These are phyloP conservation scores for Sporothrix inflata DNA, from an alignment of 2,329 filamentous ascomycete species.

Conservation along the genomic window DNA sequence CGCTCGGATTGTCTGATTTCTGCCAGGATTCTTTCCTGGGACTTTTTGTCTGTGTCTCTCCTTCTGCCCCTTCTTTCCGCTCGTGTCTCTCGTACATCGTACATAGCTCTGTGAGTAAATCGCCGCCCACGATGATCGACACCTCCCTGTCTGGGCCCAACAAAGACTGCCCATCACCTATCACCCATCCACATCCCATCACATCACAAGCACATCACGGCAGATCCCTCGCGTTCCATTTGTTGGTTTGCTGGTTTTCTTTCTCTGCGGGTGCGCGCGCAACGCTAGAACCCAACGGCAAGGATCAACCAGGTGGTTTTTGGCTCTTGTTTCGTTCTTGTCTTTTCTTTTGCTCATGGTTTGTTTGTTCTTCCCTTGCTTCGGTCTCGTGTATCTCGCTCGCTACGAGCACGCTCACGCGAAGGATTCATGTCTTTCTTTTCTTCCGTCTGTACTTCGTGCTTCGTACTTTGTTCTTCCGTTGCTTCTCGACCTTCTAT, in stretches of 20 bases:
- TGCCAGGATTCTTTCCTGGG: background rate
- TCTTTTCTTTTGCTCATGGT: background rate
- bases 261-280: background rate
- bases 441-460: background rate
- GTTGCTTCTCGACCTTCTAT: background rate
- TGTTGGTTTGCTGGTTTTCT: background rate
- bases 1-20: conserved; percentile 5
- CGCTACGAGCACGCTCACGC: background rate
- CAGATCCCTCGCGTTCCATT: background rate
- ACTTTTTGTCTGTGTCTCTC: background rate
- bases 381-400: background rate
- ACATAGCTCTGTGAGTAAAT: too few species aligned
- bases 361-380: background rate
- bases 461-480: background rate
- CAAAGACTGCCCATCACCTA: background rate
- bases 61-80: background rate
- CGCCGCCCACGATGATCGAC: conserved; percentile 9
- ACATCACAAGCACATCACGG: background rate
- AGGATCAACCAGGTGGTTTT: conserved; percentile 5
- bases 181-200: background rate
- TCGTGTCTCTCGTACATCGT: conserved; percentile 5
- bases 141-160: background rate
- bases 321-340: background rate
- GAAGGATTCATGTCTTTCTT: conserved; percentile 7
- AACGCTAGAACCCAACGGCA: conserved; percentile 4